phyloP scores from a whole-genome alignment of 805 yeast species.

The Priceomyces castillae region DNA sequence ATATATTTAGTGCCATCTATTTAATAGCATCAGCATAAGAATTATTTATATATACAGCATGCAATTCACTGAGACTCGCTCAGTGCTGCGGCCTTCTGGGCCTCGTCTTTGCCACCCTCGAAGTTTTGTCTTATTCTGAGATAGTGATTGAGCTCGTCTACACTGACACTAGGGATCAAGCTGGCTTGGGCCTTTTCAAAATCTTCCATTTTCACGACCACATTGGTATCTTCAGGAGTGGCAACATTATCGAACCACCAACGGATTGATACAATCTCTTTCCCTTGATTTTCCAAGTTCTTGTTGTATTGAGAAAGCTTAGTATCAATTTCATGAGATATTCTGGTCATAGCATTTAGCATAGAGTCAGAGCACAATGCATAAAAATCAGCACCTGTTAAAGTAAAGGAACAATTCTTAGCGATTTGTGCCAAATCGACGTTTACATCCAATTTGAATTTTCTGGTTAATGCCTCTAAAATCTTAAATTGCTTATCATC shows the following conservation, averaged over 20 bases:
- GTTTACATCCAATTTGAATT: slow-evolving; percentile 59
- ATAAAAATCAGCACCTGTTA: slow-evolving; percentile 97
- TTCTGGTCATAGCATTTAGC: slow-evolving; percentile 93
- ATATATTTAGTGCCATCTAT: background rate
- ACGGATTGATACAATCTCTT: slow-evolving; percentile 56
- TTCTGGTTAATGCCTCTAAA: slow-evolving; percentile 82
- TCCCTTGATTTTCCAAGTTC: slow-evolving; percentile 23
- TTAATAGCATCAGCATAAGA: slow-evolving; percentile 1
- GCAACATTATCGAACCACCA: slow-evolving; percentile 92
- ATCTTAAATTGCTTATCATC: slow-evolving; percentile 85
- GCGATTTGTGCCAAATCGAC: slow-evolving; percentile 64
- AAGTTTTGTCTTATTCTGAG: slow-evolving; percentile 73
- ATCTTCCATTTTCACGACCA: slow-evolving; percentile 67
- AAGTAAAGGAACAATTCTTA: slow-evolving; percentile 76
- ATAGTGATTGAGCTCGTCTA: slow-evolving; percentile 83
- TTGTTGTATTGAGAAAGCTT: slow-evolving; percentile 56
- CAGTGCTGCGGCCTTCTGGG: slow-evolving; percentile 10
- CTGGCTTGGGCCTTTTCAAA: slow-evolving; percentile 72
- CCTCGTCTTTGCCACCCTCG: slow-evolving; percentile 60
- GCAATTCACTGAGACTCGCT: background rate
- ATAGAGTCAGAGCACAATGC: slow-evolving; percentile 94
- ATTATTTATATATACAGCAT: background rate
- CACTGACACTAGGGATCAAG: slow-evolving; percentile 81
- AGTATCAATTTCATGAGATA: slow-evolving; percentile 71
- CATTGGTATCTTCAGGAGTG: slow-evolving; percentile 60